Percentiles rank a stretch among this genome's conserved stretches.
Evolutionary conservation across 2,329 filamentous ascomycete genomes (phyloP).

Genomic region (Mollisiaceae sp.): DNA sequence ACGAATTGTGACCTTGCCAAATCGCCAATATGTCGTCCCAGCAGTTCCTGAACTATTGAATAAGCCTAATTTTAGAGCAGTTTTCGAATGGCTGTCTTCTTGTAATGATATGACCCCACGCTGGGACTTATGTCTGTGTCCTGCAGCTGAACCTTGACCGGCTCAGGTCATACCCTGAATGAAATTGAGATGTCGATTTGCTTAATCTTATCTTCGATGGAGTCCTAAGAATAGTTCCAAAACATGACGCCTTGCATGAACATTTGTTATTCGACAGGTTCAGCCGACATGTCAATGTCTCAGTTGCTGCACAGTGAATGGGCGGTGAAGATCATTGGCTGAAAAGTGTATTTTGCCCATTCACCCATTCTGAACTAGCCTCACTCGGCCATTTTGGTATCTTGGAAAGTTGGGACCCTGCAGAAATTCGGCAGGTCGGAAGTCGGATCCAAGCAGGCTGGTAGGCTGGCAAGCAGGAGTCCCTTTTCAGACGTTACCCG

Average conservation of each 20-base stretch:
- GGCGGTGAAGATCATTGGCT: conserved; percentile 11
- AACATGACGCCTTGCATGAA: conserved; percentile 5
- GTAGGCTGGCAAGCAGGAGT: not conserved
- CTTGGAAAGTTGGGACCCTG: conserved; percentile 3
- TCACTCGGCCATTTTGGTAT: conserved; percentile 1
- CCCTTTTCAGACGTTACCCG: not conserved
- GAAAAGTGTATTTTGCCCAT: not conserved
- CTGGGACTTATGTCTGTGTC: conserved; percentile 9
- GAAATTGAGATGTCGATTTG: conserved; percentile 1
- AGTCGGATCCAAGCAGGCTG: conserved; percentile 2
- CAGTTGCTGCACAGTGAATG: conserved; percentile 10
- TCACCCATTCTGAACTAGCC: conserved; percentile 3
- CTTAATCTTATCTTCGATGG: conserved; percentile 11
- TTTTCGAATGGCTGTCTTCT: conserved; percentile 2
- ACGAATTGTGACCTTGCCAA: conserved; percentile 8
- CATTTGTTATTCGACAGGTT: conserved; percentile 11
- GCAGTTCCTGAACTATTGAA: conserved; percentile 1
- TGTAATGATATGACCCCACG: conserved; percentile 3
- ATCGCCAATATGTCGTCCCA: conserved; percentile 9
- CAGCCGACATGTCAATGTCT: conserved; percentile 15
- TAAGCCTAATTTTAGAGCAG: conserved; percentile 8
- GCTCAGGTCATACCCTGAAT: conserved; percentile 1
- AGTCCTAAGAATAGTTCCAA: conserved; percentile 9
- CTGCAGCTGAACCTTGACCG: not conserved
- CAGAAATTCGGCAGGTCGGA: conserved; percentile 11